Conservation (phyloP, 805 yeast species). For the Candida broadrunensis region DNA sequence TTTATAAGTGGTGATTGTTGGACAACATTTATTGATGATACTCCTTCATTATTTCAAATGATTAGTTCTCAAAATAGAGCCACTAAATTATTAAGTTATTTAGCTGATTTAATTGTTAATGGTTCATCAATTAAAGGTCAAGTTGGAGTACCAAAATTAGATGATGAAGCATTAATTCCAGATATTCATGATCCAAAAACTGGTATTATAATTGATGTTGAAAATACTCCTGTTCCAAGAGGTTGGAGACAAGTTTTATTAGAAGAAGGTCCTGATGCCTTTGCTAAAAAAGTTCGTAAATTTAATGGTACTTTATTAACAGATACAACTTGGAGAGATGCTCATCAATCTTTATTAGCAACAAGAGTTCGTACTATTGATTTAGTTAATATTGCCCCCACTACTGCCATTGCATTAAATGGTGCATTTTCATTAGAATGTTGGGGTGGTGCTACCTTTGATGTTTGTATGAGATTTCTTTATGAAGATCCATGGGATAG, state of each 20-base stretch:
- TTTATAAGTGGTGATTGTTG: conserved; percentile 87
- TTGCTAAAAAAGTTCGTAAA: conserved; percentile 82
- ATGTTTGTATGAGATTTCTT: conserved; percentile 96
- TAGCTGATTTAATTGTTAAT: conserved; percentile 92
- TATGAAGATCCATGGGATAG: conserved; percentile 99
- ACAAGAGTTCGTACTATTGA: conserved; percentile 97
- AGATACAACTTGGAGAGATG: conserved; percentile 99
- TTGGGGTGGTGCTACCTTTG: conserved; percentile 99
- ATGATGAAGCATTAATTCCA: conserved; percentile 75
- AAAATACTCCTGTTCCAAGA: conserved; percentile 46
- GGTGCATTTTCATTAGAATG: conserved; percentile 96
- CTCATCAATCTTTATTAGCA: conserved; percentile 96
- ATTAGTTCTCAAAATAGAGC: conserved; percentile 95
- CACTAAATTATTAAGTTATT: conserved; percentile 83
- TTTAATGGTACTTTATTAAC: conserved; percentile 86
- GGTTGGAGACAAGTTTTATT: conserved; percentile 94
- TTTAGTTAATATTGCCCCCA: conserved; percentile 84
- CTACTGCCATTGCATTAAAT: conserved; percentile 85
- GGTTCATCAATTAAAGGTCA: conserved; percentile 97
- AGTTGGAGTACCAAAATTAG: conserved; percentile 83
- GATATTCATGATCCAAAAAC: conserved; percentile 55
- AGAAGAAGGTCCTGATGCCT: conserved; percentile 82
- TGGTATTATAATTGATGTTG: conserved; percentile 62
- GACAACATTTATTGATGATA: conserved; percentile 98
- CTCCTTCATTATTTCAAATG: conserved; percentile 94